A percentile compares a stretch with the other conserved stretches of the same genome.
Conservation (phyloP, 306 rosid species). For the Fragaria vesca region DNA sequence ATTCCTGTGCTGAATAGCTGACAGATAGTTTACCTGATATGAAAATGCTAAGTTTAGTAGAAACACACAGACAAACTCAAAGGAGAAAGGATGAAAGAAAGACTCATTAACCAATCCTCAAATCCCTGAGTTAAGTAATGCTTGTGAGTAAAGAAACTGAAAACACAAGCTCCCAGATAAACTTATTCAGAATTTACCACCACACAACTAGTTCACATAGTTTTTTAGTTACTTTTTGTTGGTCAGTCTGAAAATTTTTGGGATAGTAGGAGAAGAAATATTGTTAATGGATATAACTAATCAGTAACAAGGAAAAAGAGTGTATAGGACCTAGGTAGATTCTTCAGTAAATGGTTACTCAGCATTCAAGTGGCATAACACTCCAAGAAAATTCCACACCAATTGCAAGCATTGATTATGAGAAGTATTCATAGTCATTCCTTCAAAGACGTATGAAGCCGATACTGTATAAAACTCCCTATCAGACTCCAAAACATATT, state of each 20-base stretch:
- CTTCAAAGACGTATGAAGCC: background rate
- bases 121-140: background rate
- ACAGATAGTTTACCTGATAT: conserved; percentile 76
- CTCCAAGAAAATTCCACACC: background rate
- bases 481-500: background rate
- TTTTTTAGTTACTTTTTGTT: background rate
- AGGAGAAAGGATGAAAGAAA: background rate
- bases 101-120: background rate
- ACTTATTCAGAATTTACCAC: background rate
- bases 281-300: no score
- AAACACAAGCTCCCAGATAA: background rate
- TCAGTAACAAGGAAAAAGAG: background rate
- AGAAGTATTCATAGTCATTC: background rate
- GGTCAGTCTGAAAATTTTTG: background rate
- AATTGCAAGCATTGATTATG: background rate
- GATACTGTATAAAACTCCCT: background rate
- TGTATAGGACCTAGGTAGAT: background rate
- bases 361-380: background rate
- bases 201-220: background rate
- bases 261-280: background rate
- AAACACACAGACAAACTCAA: background rate
- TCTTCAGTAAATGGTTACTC: background rate
- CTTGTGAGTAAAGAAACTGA: background rate
- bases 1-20: conserved; percentile 75
- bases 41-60: background rate